Base-by-base conservation (phyloP, 164 flowering plant species). In the Kalanchoe fedtschenkoi region DNA sequence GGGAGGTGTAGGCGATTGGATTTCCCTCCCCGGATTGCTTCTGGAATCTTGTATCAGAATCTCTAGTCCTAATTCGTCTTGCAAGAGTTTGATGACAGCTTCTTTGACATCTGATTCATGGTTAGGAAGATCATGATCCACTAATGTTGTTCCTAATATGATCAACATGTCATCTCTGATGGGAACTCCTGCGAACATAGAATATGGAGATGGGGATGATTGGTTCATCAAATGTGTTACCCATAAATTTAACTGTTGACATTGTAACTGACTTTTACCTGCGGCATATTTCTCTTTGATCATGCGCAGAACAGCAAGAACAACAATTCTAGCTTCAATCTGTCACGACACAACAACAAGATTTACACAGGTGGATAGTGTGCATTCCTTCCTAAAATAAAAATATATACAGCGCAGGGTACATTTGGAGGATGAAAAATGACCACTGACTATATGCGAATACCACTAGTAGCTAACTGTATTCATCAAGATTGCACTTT, bases 321-420 rank as follows among this genome's bases (percentile, higher is more conserved):
- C 86, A 16, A 87, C 84, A 34, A 88, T 81, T 34, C 97, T 87
- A 69, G 96, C 96, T 77, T 91, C 97, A 66, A 87, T 83, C 97
- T 91, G 81, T 67, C 57, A 58, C 65, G 22, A 60, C 42, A 69
- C 39, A 63, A 17, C 24, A 61, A 0, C 44, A 38, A 66, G 19
- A 63, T 26, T 4, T 51, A 51, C 26, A 62, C 26, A 28, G 60
- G 62, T 8, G 8, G 7, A 26, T 51, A 47, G 54, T 21, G 28
- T 47, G 54, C 22, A 47, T 21, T 47, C 29, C 9, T 21, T 21
- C 10, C 13, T 0, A 9, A 22, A 6, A 15, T 30, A 35, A 5
- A 42, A 42, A 32, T 34, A 58, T 21, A 51, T 51, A 14, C 22
- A 41, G 28, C 26, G 15, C 7, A 42, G 4, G 43, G 9, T 6